Conservation (phyloP, 441 rosid genomes). For the Geranium incanum region DNA sequence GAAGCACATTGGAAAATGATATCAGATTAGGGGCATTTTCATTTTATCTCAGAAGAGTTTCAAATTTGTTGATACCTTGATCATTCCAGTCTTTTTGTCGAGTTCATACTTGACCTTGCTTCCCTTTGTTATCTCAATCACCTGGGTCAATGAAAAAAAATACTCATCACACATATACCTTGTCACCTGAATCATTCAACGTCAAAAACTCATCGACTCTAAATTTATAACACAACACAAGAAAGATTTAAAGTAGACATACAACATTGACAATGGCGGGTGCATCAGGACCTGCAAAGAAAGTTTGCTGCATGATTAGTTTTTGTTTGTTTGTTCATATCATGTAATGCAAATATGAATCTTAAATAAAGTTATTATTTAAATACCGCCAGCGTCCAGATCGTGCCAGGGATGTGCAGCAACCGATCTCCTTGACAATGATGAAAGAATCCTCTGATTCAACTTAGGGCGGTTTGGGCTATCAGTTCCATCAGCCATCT, state of each 20-base stretch:
- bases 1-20: too few species aligned
- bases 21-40: too few species aligned
- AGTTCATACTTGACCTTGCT: slow-evolving; percentile 95
- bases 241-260: slow-evolving; percentile 48
- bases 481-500: slow-evolving; percentile 43
- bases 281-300: slow-evolving; percentile 71
- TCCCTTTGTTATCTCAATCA: slow-evolving; percentile 85
- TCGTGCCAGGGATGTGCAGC: slow-evolving; percentile 99
- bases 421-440: slow-evolving; percentile 60
- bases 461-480: slow-evolving; percentile 30
- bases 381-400: slow-evolving; percentile 59
- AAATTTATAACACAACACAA: neutral
- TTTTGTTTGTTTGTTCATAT: neutral
- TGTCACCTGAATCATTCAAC: neutral
- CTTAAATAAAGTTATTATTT: neutral
- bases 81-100: slow-evolving; percentile 80
- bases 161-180: neutral
- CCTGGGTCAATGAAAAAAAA: slow-evolving; percentile 35
- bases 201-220: neutral
- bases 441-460: slow-evolving; percentile 72
- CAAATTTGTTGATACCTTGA: slow-evolving; percentile 41
- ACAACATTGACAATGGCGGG: slow-evolving; percentile 59
- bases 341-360: neutral
- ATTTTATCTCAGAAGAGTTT: too few species aligned
- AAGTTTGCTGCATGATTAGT: neutral